phyloP scores from a whole-genome alignment of 805 yeast genomes.

The Monosporozyma aerobia region DNA sequence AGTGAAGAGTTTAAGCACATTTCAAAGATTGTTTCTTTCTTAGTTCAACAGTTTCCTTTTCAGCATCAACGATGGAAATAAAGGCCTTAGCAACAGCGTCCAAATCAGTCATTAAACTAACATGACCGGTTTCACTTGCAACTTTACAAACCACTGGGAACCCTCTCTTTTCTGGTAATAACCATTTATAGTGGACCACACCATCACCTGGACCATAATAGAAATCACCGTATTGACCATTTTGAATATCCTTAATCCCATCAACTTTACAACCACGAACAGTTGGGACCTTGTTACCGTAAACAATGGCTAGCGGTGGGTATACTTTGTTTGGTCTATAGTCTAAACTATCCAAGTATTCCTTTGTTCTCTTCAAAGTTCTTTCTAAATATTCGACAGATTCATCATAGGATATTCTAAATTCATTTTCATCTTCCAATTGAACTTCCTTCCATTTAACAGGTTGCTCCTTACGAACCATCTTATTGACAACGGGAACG shows the following conservation, averaged over 20 bases:
- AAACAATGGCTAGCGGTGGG: constrained; percentile 79
- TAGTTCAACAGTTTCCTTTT: constrained; percentile 22
- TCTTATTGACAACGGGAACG: constrained; percentile 8
- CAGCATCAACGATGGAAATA: constrained; percentile 52
- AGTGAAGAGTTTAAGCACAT: neutral
- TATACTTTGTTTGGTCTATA: constrained; percentile 45
- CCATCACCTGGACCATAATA: constrained; percentile 91
- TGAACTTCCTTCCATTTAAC: constrained; percentile 5
- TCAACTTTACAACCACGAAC: constrained; percentile 70
- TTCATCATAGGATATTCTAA: constrained; percentile 35
- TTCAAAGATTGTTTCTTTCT: neutral
- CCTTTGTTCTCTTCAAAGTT: constrained; percentile 50
- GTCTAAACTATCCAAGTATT: constrained; percentile 47
- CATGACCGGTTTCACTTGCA: constrained; percentile 63
- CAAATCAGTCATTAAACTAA: constrained; percentile 66
- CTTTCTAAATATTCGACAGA: constrained; percentile 56
- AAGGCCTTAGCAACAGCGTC: constrained; percentile 66
- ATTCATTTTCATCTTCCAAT: constrained; percentile 12
- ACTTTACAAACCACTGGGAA: constrained; percentile 65
- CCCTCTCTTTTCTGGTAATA: constrained; percentile 69
- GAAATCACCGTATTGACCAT: constrained; percentile 68
- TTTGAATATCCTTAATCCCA: constrained; percentile 50
- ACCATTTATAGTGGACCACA: constrained; percentile 73
- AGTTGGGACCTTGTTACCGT: constrained; percentile 76
- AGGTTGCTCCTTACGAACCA: constrained; percentile 1